Evolutionary conservation across 176 grass and related monocot species (phyloP).

Genomic region (Cocos nucifera): DNA sequence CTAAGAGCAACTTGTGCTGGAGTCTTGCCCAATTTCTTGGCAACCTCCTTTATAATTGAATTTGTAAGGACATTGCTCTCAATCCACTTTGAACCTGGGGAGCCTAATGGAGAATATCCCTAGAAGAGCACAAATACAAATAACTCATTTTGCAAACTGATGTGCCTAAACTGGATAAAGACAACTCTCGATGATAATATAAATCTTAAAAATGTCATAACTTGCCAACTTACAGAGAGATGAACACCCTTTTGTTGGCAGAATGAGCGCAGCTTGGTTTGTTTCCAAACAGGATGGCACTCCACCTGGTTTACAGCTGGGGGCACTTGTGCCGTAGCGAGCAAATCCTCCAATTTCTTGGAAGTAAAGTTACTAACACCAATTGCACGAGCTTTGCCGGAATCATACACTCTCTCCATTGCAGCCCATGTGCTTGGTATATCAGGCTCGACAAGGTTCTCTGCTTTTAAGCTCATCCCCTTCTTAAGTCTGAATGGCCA

Average conservation of each 20-base stretch:
- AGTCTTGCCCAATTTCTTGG: conserved; percentile 37
- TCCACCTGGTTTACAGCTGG: conserved; percentile 49
- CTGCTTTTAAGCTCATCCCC: conserved; percentile 20
- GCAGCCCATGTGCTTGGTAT: conserved; percentile 43
- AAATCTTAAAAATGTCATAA: no score
- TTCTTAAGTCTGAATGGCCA: conserved; percentile 30
- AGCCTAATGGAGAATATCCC: conserved; percentile 47
- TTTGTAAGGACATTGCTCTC: conserved; percentile 20
- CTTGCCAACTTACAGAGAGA: conserved; percentile 42
- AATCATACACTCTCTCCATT: conserved; percentile 40
- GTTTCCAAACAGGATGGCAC: conserved; percentile 42
- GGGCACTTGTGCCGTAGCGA: conserved; percentile 29
- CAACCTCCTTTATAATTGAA: conserved; percentile 29
- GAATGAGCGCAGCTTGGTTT: conserved; percentile 28
- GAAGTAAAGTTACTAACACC: conserved; percentile 51
- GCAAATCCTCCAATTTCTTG: conserved; percentile 46
- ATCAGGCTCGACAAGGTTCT: conserved; percentile 34
- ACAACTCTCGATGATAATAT: no score
- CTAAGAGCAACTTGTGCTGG: conserved; percentile 46
- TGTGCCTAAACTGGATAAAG: no score
- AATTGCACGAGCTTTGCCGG: conserved; percentile 38
- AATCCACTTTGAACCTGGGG: conserved; percentile 26
- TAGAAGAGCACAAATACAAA: neutral
- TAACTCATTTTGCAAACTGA: no score
- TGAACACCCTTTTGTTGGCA: conserved; percentile 39